Evolutionary conservation across 768 basidiomycete species (phyloP).

Genomic region (Amanita pallidorosea): DNA sequence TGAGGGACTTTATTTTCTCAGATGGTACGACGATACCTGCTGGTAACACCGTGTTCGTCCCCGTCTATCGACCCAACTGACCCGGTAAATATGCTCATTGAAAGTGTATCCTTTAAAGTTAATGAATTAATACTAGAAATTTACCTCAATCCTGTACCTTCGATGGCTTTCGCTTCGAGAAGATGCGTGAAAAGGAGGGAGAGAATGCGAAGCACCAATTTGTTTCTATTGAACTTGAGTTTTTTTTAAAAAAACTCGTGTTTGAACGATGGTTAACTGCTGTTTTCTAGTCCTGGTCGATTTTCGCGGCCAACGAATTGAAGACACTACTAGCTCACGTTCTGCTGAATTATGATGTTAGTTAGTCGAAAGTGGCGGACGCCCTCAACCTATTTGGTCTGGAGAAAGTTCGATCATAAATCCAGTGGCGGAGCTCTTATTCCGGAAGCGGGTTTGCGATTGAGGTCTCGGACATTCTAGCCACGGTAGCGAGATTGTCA

Average conservation of each 20-base stretch:
- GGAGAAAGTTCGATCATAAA: conserved; percentile 14
- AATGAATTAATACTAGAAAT: neutral
- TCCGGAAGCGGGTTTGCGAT: conserved; percentile 4
- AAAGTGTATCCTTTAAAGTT: neutral
- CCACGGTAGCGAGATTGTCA: too few species aligned
- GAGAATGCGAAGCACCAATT: too few species aligned
- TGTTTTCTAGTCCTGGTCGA: conserved; percentile 16
- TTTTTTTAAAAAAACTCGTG: neutral
- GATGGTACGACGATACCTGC: conserved; percentile 16
- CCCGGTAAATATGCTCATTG: neutral
- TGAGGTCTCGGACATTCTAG: too few species aligned
- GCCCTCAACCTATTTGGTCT: conserved; percentile 9
- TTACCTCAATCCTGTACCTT: too few species aligned
- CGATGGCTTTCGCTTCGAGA: too few species aligned
- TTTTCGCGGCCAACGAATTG: conserved; percentile 25
- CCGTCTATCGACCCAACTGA: conserved; percentile 5
- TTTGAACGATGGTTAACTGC: neutral
- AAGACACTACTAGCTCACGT: conserved; percentile 22
- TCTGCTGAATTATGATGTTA: conserved; percentile 22
- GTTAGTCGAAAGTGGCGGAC: conserved; percentile 12
- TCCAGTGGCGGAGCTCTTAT: conserved; percentile 20
- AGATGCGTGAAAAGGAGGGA: too few species aligned
- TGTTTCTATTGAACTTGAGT: neutral
- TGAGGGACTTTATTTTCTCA: conserved; percentile 27
- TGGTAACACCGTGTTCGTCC: conserved; percentile 12